Evolutionary conservation across 2,329 filamentous ascomycete species (phyloP).

Genomic region (Colletotrichum sp.): DNA sequence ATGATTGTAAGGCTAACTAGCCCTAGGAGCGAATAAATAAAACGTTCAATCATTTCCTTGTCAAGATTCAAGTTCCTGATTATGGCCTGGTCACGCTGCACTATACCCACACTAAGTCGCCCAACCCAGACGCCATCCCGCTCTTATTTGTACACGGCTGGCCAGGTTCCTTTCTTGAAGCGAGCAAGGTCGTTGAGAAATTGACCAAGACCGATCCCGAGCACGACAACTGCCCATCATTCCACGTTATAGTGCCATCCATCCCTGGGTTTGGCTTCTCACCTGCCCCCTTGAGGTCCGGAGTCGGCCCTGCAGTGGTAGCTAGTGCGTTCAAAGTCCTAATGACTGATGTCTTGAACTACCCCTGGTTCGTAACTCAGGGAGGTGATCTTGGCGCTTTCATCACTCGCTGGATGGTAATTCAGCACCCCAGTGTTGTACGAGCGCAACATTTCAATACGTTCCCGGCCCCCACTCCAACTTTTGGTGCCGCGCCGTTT

Average conservation of each 20-base stretch:
- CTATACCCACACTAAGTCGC: constrained; percentile 32
- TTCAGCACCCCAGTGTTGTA: constrained; percentile 1
- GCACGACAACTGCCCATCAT: constrained; percentile 35
- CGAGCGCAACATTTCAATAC: constrained; percentile 14
- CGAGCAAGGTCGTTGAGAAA: constrained; percentile 32
- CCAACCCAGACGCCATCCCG: constrained; percentile 36
- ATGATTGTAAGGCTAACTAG: not conserved
- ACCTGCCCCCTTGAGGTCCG: constrained; percentile 29
- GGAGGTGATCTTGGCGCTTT: constrained; percentile 33
- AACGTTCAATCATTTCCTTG: constrained; percentile 16
- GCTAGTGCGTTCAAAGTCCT: constrained; percentile 38
- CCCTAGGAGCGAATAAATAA: not conserved
- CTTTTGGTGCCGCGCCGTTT: not conserved
- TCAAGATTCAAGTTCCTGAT: constrained; percentile 20
- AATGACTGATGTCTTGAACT: constrained; percentile 43
- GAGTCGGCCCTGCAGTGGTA: constrained; percentile 33
- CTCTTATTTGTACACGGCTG: constrained; percentile 48
- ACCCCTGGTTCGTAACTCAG: constrained; percentile 35
- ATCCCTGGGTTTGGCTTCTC: constrained; percentile 51
- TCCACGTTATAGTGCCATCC: constrained; percentile 52
- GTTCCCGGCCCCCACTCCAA: constrained; percentile 4
- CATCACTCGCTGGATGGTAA: constrained; percentile 21
- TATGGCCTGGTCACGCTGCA: constrained; percentile 29
- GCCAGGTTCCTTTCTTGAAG: constrained; percentile 46
- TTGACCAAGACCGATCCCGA: constrained; percentile 32